Base-by-base conservation (phyloP, 306 rosid species). In the Sphenostylis stenocarpa region DNA sequence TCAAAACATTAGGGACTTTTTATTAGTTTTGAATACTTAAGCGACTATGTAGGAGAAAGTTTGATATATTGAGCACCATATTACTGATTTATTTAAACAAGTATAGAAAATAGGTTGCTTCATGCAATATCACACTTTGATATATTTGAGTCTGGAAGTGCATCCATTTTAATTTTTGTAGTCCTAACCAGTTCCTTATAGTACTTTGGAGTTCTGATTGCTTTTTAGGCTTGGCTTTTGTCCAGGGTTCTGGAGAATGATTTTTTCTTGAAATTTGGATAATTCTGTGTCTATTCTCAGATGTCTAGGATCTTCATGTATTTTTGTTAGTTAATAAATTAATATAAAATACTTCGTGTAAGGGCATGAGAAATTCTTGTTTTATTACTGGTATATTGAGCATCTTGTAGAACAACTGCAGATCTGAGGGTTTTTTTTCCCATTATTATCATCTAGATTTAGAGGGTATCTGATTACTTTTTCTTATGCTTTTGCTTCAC, bases 271-370 rank as follows among this genome's bases (percentile, higher is more conserved):
- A 19, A n/a, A 17, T 58, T 58, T 58, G 63, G 36, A 43, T 28
- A 9, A 19, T 64, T 12, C 8, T 17, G 28, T 73, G 7, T 70
- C 16, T 69, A 61, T 51, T 26, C 16, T 41, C 39, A 26, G 24
- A 67, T 67, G 45, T 19, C 6, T 21, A 14, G 13, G 12, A n/a
- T 67, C 76, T 70, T 75, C 67, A 39, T 69, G 38, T 63, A 70
- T 67, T 65, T 70, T 70, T 64, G 56, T 65, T 11, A 16, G 34
- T 56, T 23, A 23, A 23, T 56, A 9, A 23, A 55, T 55, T 7
- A 53, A 9, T 53, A 9, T 53, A 20, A 53, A 53, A 20, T 20
- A 53, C 7, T 52, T 49, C 2, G 28, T 52, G 20, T 20, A 7
- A 19, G 4, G 15, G 11, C 28, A 21, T 6, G 17, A 39, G 28